Evolutionary conservation across 139 green algal genomes (phyloP), one percentile per base, ranked within the genome.

Genomic region (Chlorella sp.): DNA sequence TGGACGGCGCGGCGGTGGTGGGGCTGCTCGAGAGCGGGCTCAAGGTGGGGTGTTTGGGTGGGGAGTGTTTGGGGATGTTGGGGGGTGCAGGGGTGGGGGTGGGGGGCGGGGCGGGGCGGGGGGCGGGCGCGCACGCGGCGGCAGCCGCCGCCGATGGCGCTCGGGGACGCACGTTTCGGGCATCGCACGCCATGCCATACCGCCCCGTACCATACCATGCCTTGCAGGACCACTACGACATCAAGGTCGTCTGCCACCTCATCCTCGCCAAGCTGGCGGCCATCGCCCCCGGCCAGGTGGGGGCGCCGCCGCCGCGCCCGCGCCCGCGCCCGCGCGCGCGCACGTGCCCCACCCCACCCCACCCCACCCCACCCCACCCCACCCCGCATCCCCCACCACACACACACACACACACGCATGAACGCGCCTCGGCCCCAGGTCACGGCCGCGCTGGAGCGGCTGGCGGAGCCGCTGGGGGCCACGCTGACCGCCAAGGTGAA

Each of bases 401-500:
- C n/a, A n/a, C n/a, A n/a, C n/a, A n/a, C n/a, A n/a, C n/a, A n/a
- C n/a, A n/a, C n/a, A n/a, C n/a, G n/a, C n/a, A n/a, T n/a, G n/a
- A n/a, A n/a, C n/a, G n/a, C n/a, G n/a, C n/a, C n/a, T n/a, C n/a
- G 41, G 29, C 23, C 12, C 60, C 81, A 81, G 14, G 76, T 92
- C 67, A 79, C 87, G 15, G 79, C 70, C 36, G 82, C 41, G 21
- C 77, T 95, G 55, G 90, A 97, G 43, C 64, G 71, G 35, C 63
- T 98, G 51, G 83, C 96, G 50, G 83, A 86, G 63, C 95, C 93
- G 14, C 84, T 99, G 77, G 83, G 94, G 68, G 94, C 93, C 79
- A 98, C 96, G n/a, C 83, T 99, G 36, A 92, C 86, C 11, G 82
- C 87, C 36, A 87, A 83, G 43, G 72, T 96, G 50, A 98, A 97